Evolutionary conservation across 495 filamentous ascomycete genomes (phyloP).

Genomic region (Talaromyces borbonicus): DNA sequence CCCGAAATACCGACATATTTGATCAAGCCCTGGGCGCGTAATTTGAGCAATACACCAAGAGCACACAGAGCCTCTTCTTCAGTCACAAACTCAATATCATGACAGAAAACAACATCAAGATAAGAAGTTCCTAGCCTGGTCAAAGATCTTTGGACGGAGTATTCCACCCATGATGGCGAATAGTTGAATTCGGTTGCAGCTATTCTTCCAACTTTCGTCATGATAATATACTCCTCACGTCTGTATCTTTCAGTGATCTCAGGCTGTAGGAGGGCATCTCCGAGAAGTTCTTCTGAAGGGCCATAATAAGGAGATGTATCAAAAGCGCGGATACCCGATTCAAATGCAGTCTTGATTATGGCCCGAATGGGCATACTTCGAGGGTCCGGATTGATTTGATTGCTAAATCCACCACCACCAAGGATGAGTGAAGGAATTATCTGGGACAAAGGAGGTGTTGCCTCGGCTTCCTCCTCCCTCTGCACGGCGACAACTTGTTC

Average conservation of each 20-base stretch:
- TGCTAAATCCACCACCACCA: slow-evolving; percentile 81
- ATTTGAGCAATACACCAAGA: slow-evolving; percentile 52
- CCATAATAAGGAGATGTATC: slow-evolving; percentile 93
- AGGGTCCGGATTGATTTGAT: slow-evolving; percentile 65
- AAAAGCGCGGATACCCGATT: slow-evolving; percentile 64
- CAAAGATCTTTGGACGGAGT: slow-evolving; percentile 40
- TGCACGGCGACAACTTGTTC: too few species aligned
- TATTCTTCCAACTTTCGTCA: slow-evolving; percentile 54
- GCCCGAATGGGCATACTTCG: slow-evolving; percentile 53
- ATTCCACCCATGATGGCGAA: slow-evolving; percentile 40
- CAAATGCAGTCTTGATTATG: slow-evolving; percentile 62
- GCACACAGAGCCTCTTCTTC: slow-evolving; percentile 42
- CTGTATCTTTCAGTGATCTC: slow-evolving; percentile 40
- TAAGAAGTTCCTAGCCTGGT: slow-evolving; percentile 42
- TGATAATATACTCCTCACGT: slow-evolving; percentile 39
- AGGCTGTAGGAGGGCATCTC: slow-evolving; percentile 53
- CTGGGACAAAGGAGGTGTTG: too few species aligned
- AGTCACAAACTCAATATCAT: slow-evolving; percentile 54
- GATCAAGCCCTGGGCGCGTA: slow-evolving; percentile 51
- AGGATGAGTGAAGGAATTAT: too few species aligned
- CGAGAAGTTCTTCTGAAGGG: slow-evolving; percentile 70
- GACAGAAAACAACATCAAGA: slow-evolving; percentile 56
- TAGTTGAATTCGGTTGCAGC: slow-evolving; percentile 45
- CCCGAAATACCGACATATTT: slow-evolving; percentile 81
- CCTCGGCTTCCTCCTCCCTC: too few species aligned